phyloP scores from a whole-genome alignment of 2,329 filamentous ascomycete genomes.

The Blastomyces parvus region DNA sequence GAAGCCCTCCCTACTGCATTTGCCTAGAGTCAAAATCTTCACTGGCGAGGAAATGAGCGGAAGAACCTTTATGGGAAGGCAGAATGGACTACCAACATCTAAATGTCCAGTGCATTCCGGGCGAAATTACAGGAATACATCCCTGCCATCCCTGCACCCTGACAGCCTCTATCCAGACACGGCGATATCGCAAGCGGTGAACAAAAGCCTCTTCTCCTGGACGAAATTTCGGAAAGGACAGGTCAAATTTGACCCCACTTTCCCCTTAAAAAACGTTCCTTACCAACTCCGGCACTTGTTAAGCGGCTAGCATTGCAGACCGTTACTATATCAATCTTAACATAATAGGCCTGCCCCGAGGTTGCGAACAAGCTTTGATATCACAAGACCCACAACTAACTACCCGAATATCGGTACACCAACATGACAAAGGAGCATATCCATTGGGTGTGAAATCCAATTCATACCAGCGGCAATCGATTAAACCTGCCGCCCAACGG shows the following conservation, averaged over 20 bases:
- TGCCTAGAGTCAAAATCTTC: background rate
- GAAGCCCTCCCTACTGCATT: background rate
- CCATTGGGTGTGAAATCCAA: background rate
- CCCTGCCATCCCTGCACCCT: background rate
- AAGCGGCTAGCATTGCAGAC: background rate
- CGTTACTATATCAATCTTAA: conserved; percentile 5
- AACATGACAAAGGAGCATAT: background rate
- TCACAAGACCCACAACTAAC: background rate
- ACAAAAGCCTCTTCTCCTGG: background rate
- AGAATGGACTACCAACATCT: background rate
- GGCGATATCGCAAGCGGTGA: background rate
- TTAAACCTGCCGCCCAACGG: background rate
- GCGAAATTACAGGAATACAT: background rate
- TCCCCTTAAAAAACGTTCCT: background rate
- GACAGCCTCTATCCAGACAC: background rate
- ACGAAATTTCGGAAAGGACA: background rate
- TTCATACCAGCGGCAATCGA: background rate
- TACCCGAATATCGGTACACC: background rate
- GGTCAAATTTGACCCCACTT: background rate
- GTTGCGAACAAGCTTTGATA: background rate
- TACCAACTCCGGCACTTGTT: background rate
- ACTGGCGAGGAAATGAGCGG: background rate
- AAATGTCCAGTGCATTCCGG: background rate
- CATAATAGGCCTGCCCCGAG: background rate
- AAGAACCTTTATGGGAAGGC: background rate